These are phyloP conservation scores for Fusarium lyarnte DNA, from an alignment of 2,329 filamentous ascomycete genomes.

Conservation along the genomic window DNA sequence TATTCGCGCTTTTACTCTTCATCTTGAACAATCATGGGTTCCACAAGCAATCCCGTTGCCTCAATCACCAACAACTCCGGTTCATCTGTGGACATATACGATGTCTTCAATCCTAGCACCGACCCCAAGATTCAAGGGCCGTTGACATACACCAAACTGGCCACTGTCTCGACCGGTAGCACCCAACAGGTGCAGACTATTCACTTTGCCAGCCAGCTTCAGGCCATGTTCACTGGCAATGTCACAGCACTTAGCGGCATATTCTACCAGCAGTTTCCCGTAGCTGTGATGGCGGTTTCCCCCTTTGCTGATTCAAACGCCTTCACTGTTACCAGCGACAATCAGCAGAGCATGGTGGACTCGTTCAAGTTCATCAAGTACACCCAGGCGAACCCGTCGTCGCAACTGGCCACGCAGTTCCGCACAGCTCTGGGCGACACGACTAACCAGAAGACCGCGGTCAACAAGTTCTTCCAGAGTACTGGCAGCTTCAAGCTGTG, in stretches of 20 bases:
- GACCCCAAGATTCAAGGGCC: neutral
- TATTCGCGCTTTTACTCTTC: neutral
- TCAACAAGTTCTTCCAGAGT: neutral
- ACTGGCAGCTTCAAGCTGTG: neutral
- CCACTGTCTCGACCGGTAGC: neutral
- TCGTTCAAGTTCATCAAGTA: slow-evolving; percentile 12
- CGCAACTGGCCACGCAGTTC: neutral
- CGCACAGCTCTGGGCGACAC: neutral
- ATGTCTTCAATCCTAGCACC: neutral
- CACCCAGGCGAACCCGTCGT: neutral
- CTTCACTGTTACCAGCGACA: neutral
- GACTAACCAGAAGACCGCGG: neutral
- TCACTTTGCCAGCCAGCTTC: neutral
- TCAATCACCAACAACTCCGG: neutral
- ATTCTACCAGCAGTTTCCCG: neutral
- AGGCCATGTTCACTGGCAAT: slow-evolving; percentile 1
- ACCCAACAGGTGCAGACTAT: neutral
- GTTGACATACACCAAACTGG: neutral
- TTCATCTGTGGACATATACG: neutral
- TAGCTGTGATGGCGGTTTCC: neutral
- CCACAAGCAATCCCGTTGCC: neutral
- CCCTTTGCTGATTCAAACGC: neutral
- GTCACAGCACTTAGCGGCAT: neutral
- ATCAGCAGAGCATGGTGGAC: neutral
- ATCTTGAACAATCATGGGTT: neutral